Conservation (phyloP, 352 stramenopile species). For the Thraustotheca clavata region DNA sequence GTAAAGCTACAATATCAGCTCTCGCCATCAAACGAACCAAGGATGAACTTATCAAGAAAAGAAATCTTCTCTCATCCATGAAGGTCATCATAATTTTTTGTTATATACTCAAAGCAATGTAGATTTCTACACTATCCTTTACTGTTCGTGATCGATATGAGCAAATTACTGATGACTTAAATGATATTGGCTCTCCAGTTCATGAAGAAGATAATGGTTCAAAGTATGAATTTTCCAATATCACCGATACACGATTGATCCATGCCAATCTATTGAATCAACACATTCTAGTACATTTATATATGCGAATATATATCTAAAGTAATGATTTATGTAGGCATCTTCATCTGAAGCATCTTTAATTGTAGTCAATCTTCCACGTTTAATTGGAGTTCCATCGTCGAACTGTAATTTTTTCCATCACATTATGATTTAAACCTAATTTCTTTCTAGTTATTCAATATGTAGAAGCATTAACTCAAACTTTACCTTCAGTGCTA, state of each 20-base stretch:
- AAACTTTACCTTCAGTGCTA: neutral
- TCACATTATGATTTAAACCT: neutral
- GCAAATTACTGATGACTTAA: constrained; percentile 10
- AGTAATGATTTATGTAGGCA: neutral
- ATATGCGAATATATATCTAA: neutral
- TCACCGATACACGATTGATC: neutral
- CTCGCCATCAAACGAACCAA: constrained; percentile 15
- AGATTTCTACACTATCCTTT: constrained; percentile 20
- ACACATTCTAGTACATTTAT: neutral
- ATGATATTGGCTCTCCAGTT: constrained; percentile 4
- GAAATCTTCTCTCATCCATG: neutral
- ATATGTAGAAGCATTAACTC: constrained; percentile 15
- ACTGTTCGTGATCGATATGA: constrained; percentile 4
- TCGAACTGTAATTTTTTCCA: neutral
- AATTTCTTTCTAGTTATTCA: constrained; percentile 6
- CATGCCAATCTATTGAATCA: constrained; percentile 5
- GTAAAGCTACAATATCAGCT: constrained; percentile 6
- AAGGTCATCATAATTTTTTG: neutral
- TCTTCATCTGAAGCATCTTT: constrained; percentile 8
- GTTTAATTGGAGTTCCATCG: constrained; percentile 10
- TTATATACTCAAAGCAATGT: neutral
- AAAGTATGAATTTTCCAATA: neutral
- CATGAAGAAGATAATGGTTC: constrained; percentile 2
- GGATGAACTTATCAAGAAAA: constrained; percentile 21
- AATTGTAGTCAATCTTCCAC: constrained; percentile 15